Evolutionary conservation across 495 filamentous ascomycete species (phyloP), one percentile per base, ranked within the genome.

Genomic region (Podospora pseudopauciseta): DNA sequence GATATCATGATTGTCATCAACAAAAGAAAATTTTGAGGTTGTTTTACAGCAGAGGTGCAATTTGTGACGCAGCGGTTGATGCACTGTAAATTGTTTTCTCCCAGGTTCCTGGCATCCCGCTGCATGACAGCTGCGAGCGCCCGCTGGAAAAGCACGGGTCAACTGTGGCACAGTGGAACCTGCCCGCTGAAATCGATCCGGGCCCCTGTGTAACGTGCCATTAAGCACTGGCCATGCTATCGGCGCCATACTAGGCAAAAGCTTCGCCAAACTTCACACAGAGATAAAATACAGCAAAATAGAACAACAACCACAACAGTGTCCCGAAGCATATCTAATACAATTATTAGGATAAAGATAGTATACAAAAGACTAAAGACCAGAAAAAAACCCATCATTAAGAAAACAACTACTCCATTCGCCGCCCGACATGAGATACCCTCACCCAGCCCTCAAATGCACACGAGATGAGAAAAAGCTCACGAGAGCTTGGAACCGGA

Each of bases 311-410:
- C 20, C 5, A 58, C n/a, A 58, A 9, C 55, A 58, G 4, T 15
- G 3, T 13, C 23, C 55, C 59, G 23, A 27, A 61, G 15, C 23
- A 27, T 20, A 28, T 32, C 59, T 61, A 32, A 64, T 44, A 15
- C 15, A 28, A n/a, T 54, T 28, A 65, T 23, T 53, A 65, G 57
- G 54, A 28, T n/a, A n/a, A 65, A 65, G 13, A 58, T 58, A 58
- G n/a, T 58, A 23, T 58, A 58, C 55, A 58, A 58, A 58, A 26
- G 23, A 58, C 18, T 19, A 19, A 55, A 26, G 34, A 39, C 65
- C 23, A 66, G 23, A 23, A 54, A 6, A 23, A 28, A 28, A 19
- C 53, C 63, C 44, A 5, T 56, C 63, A 32, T 32, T 7, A 32
- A 32, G 3, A 13, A 55, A 30, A 55, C 49, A 19, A 58, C 23